Base-by-base conservation (phyloP, 2,329 filamentous ascomycete species). In the Cladosporium sp. region DNA sequence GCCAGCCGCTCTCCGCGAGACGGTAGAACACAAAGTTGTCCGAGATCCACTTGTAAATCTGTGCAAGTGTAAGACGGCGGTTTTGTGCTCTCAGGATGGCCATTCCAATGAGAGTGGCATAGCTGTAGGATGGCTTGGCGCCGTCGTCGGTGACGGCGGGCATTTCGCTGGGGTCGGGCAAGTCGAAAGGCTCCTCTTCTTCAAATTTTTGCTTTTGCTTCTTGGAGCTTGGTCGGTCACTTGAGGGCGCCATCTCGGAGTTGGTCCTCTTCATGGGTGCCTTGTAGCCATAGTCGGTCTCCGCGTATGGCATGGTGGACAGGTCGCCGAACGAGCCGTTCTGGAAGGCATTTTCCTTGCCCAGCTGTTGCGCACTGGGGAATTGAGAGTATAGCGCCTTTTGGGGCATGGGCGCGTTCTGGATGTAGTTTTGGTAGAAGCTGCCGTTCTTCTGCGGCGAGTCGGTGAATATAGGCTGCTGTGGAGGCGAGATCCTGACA, bases 21-120 rank as follows among this genome's bases (percentile, higher is more conserved):
- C 81, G 84, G 73, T 97, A 98, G 70, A 92, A 96, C 4, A 81
- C 84, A 67, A 87, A 97, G 15, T 85, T 91, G 66, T 94, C 88
- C n/a, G 89, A 94, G 61, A 98, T 97, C 92, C 93, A 98, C 66
- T 95, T 95, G 78, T 97, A 98, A 59, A 98, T 98, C 68, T 96
- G 90, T 20, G 90, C 84, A 15, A 98, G 78, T 1, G 93, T 97
- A 55, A 97, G 77, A 46, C 88, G 85, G 53, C 90, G 84, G 54
- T 85, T 83, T 11, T 87, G 85, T 4, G 93, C 88, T 55, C 91
- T 84, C 18, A 97, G 76, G 60, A 98, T 96, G 45, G 93, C 90
- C 91, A 96, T 96, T 65, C 88, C 93, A 57, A 97, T 97, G 59
- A 98, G 78, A 59, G 86, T 87, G 16, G 93, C 92, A 67, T 98